Base-by-base conservation (phyloP, 2,329 filamentous ascomycete genomes). In the Cercospora sp. region DNA sequence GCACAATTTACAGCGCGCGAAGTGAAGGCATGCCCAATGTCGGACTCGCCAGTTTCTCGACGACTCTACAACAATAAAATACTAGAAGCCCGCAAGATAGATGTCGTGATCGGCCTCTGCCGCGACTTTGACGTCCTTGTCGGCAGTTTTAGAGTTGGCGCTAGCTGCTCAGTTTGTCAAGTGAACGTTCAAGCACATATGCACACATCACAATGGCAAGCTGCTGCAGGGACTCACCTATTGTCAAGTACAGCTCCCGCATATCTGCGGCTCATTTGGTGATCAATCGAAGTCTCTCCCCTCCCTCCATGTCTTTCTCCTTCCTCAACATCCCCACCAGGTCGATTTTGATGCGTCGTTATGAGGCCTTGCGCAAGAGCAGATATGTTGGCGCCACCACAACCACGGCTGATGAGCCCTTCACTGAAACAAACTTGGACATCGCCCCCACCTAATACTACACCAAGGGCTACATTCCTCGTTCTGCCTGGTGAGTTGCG, bases 401-500 rank as follows among this genome's bases (percentile, higher is more conserved):
- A 57, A 32, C 24, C 24, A 32, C 24, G 24, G 24, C 53, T 57
- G 13, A 32, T 5, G 24, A 57, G 28, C 26, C 12, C 53, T 30
- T 45, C 60, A n/a, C 26, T 40, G 1, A 62, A 30, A 12, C 40
- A n/a, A 16, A 8, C 8, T 12, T 9, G 13, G 21, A 28, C 10
- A 13, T 49, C 24, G 12, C 13, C 4, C 24, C 13, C 1, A 26
- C 53, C 53, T 30, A 28, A 57, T 28, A n/a, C 3, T n/a, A 32
- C 21, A 32, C 13, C 6, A 28, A 57, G 24, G 24, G 53, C 32
- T 8, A 57, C 28, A 2, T 70, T 70, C 57, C 57, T 69, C 40
- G 61, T 67, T 51, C 53, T 70, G 2, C 66, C 69, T 10, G 63
- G 63, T 18, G 69, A 70, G 40, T 26, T 70, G 9, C 63, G 66